Evolutionary conservation across 257 asterid species (phyloP).

Genomic region (Prunella vulgaris): DNA sequence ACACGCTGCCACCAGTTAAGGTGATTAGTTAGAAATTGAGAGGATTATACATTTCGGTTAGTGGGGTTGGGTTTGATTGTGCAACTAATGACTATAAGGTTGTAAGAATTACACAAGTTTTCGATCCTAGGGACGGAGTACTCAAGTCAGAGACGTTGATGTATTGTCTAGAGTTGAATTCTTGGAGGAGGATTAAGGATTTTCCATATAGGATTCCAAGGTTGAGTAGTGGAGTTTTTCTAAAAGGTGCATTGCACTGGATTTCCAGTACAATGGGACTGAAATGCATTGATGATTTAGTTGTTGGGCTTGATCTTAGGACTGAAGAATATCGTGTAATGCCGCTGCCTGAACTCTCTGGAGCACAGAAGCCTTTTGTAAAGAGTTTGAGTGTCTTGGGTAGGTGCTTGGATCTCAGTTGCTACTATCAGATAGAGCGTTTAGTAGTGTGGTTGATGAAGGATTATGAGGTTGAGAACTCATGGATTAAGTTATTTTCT

Average conservation of each 20-base stretch:
- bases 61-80: constrained; percentile 24
- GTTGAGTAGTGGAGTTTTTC: constrained; percentile 14
- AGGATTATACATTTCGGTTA: constrained; percentile 23
- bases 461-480: constrained; percentile 17
- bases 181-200: constrained; percentile 28
- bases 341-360: constrained; percentile 3
- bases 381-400: constrained; percentile 26
- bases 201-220: constrained; percentile 24
- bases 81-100: constrained; percentile 16
- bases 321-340: constrained; percentile 14
- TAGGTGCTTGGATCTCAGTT: constrained; percentile 26
- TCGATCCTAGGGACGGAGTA: constrained; percentile 24
- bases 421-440: constrained; percentile 26
- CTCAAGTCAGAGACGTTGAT: constrained; percentile 20
- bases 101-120: constrained; percentile 25
- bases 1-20: constrained; percentile 16
- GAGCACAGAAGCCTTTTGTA: constrained; percentile 5
- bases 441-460: constrained; percentile 30
- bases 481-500: constrained; percentile 29
- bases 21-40: constrained; percentile 13
- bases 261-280: constrained; percentile 3
- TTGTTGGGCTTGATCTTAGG: constrained; percentile 27
- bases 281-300: constrained; percentile 18
- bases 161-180: constrained; percentile 22
- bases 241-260: constrained; percentile 28